phyloP scores from a whole-genome alignment of 1,284 basidiomycete genomes.

The Agroathelia rolfsii region DNA sequence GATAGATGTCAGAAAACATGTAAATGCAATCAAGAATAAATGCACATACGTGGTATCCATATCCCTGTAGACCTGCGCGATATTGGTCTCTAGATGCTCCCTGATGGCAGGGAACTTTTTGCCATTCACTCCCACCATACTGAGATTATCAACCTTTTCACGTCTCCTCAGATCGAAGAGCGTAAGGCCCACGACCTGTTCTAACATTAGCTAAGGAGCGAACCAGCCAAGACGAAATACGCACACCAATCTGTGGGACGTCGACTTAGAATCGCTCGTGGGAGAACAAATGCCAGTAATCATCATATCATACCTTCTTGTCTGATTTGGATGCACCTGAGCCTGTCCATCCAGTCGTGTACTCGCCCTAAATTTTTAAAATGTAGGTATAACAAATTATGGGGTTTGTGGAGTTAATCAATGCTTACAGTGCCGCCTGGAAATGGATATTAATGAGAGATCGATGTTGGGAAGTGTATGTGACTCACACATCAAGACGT shows the following conservation, averaged over 20 bases:
- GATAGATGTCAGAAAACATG: conserved; percentile 6
- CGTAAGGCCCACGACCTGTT: conserved; percentile 87
- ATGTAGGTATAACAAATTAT: conserved; percentile 2
- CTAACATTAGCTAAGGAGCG: too few species aligned
- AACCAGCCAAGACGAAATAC: too few species aligned
- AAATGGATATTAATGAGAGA: conserved; percentile 5
- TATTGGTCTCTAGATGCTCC: conserved; percentile 75
- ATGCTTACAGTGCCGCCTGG: conserved; percentile 54
- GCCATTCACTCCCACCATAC: conserved; percentile 81
- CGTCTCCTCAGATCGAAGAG: conserved; percentile 83
- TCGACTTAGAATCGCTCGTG: too few species aligned
- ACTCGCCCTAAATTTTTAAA: conserved; percentile 53
- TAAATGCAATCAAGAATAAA: not conserved
- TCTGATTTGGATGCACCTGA: conserved; percentile 88
- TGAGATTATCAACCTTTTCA: conserved; percentile 69
- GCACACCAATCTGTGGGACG: conserved; percentile 73
- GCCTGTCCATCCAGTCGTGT: conserved; percentile 90
- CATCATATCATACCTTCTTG: conserved; percentile 61
- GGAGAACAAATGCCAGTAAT: conserved; percentile 5
- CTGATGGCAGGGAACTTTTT: conserved; percentile 79
- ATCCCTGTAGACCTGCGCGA: conserved; percentile 76
- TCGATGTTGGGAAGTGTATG: too few species aligned
- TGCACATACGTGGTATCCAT: conserved; percentile 71
- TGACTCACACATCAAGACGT: conserved; percentile 70
- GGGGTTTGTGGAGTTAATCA: not conserved